Conservation (phyloP, 768 basidiomycete species). For the Gymnopilus dilepis region DNA sequence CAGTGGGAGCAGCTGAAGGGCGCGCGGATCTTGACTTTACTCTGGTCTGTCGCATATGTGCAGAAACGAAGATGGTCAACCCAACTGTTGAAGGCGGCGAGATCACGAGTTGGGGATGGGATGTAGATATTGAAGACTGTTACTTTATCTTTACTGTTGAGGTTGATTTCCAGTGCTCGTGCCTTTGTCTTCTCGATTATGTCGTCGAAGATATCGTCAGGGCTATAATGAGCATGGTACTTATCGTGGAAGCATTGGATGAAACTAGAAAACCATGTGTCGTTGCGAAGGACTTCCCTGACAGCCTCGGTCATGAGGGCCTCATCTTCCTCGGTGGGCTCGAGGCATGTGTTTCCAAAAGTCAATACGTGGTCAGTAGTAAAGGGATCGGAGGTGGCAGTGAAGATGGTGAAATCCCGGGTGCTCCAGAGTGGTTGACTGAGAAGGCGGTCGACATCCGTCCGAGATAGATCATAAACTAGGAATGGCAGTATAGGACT, state of each 20-base stretch:
- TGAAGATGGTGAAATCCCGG: neutral
- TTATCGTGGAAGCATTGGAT: neutral
- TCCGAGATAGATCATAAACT: neutral
- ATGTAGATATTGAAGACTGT: neutral
- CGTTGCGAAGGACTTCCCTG: neutral
- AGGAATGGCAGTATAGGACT: neutral
- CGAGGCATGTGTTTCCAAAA: neutral
- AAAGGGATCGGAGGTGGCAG: neutral
- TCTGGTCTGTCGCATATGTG: neutral
- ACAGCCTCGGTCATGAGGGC: neutral
- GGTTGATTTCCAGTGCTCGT: neutral
- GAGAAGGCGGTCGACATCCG: neutral
- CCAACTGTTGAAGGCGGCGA: neutral
- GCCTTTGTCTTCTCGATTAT: neutral
- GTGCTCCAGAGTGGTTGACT: neutral
- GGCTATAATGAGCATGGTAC: neutral
- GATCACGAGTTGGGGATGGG: neutral
- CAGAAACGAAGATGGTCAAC: neutral
- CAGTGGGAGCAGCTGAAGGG: neutral
- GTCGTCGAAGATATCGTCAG: neutral
- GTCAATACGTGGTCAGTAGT: neutral
- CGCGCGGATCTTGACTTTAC: neutral
- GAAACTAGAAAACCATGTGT: neutral
- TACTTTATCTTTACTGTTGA: neutral
- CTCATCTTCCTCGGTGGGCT: neutral